phyloP scores from a whole-genome alignment of 2,329 filamentous ascomycete species.

The Beauveria australis region DNA sequence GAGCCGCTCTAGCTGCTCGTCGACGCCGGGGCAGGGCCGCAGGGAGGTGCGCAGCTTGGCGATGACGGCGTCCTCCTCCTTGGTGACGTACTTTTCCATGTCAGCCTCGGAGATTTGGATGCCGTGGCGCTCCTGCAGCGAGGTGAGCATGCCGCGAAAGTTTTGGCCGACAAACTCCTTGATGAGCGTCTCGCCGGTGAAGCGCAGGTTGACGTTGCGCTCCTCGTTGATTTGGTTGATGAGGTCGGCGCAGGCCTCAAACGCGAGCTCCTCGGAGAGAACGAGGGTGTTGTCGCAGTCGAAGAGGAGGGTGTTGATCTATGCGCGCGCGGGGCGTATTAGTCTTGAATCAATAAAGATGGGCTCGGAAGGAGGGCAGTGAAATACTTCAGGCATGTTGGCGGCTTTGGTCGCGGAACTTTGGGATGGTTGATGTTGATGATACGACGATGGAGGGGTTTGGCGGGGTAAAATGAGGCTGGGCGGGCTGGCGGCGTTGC shows the following conservation, averaged over 20 bases:
- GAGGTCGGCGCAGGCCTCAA: conserved; percentile 82
- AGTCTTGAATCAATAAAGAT: neutral
- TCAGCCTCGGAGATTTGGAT: conserved; percentile 63
- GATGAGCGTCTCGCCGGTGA: conserved; percentile 73
- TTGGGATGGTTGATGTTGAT: neutral
- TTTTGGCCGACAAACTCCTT: conserved; percentile 86
- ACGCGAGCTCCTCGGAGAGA: conserved; percentile 82
- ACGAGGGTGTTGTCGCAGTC: conserved; percentile 90
- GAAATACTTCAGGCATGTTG: conserved; percentile 12
- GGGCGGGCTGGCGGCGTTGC: neutral
- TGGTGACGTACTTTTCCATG: conserved; percentile 63
- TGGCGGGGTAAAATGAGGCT: conserved; percentile 6
- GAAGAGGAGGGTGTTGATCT: conserved; percentile 64
- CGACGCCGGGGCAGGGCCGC: conserved; percentile 60
- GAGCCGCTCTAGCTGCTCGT: conserved; percentile 59
- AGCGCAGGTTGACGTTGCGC: conserved; percentile 55
- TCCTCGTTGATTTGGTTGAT: conserved; percentile 76
- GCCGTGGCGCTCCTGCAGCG: conserved; percentile 65
- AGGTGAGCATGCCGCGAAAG: conserved; percentile 84
- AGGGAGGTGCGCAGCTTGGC: conserved; percentile 64
- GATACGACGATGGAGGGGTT: neutral
- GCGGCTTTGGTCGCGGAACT: neutral
- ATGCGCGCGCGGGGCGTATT: neutral
- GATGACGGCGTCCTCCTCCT: conserved; percentile 78
- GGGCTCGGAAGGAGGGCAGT: neutral